Conservation (phyloP, 148 eudicot genomes). For the Silene latifolia region DNA sequence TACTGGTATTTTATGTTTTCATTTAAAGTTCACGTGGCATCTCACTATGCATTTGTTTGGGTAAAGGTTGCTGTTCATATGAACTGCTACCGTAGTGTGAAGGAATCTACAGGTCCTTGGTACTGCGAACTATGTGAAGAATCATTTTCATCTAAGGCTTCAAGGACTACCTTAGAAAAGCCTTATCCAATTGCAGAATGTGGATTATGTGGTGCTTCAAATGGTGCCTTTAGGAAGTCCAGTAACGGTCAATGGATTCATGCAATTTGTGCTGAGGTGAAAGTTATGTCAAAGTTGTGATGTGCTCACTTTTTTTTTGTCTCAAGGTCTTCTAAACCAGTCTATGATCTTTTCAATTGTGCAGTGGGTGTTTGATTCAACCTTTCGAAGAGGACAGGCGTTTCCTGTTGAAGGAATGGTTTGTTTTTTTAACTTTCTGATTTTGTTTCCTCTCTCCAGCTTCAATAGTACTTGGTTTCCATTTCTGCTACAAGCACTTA, state of each 20-base stretch:
- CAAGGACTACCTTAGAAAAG: constrained; percentile 37
- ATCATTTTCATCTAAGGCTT: constrained; percentile 39
- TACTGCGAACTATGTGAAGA: constrained; percentile 90
- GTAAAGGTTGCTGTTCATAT: constrained; percentile 90
- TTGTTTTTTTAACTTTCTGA: constrained; percentile 22
- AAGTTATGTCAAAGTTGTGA: constrained; percentile 1
- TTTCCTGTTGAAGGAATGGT: constrained; percentile 77
- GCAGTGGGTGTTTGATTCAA: constrained; percentile 91
- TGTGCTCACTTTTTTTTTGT: constrained; percentile 4
- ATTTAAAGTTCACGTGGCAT: neutral
- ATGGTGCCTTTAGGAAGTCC: constrained; percentile 91
- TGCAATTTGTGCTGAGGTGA: constrained; percentile 95
- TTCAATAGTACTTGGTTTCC: neutral
- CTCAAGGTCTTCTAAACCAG: constrained; percentile 5
- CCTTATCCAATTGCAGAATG: constrained; percentile 59
- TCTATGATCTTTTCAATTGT: constrained; percentile 21
- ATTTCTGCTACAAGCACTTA: neutral
- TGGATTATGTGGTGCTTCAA: constrained; percentile 74
- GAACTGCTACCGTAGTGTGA: constrained; percentile 80
- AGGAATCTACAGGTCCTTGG: constrained; percentile 87
- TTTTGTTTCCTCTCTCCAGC: neutral
- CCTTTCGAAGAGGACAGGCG: constrained; percentile 84
- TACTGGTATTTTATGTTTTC: neutral
- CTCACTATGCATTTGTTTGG: constrained; percentile 8
- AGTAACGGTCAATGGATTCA: constrained; percentile 86